These are phyloP conservation scores for Didymella sp. DNA, from an alignment of 2,329 filamentous ascomycete genomes.

Conservation along the genomic window DNA sequence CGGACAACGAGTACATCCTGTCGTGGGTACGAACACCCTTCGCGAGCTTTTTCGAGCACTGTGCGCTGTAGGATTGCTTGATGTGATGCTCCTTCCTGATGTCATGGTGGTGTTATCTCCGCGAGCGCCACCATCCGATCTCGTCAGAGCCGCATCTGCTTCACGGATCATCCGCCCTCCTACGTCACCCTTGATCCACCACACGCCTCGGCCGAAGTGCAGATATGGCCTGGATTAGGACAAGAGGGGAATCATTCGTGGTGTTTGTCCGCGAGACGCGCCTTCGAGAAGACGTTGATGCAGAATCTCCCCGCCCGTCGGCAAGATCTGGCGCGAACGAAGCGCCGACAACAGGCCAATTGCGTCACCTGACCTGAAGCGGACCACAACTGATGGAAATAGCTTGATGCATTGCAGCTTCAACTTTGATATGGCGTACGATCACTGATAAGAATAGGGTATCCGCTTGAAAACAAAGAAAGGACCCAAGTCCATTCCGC, in stretches of 20 bases:
- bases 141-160: slow-evolving; percentile 6
- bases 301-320: background rate
- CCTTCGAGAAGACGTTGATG: background rate
- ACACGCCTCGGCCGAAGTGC: slow-evolving; percentile 10
- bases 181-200: slow-evolving; percentile 6
- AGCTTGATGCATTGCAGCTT: background rate
- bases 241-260: background rate
- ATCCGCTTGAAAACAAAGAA: slow-evolving; percentile 12
- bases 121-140: background rate
- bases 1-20: background rate
- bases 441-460: slow-evolving; percentile 15
- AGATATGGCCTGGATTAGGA: background rate
- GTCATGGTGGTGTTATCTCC: slow-evolving; percentile 1
- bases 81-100: background rate
- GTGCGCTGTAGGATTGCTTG: background rate
- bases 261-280: background rate
- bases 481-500: background rate
- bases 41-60: background rate
- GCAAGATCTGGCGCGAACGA: background rate
- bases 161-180: slow-evolving; percentile 7
- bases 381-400: background rate
- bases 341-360: background rate
- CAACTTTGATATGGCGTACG: background rate
- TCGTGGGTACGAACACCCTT: background rate
- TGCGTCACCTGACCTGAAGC: background rate